Evolutionary conservation across 1,139 yeast species (phyloP), one percentile per base, ranked within the genome.

Genomic region (Sugiyamaella paludigena): DNA sequence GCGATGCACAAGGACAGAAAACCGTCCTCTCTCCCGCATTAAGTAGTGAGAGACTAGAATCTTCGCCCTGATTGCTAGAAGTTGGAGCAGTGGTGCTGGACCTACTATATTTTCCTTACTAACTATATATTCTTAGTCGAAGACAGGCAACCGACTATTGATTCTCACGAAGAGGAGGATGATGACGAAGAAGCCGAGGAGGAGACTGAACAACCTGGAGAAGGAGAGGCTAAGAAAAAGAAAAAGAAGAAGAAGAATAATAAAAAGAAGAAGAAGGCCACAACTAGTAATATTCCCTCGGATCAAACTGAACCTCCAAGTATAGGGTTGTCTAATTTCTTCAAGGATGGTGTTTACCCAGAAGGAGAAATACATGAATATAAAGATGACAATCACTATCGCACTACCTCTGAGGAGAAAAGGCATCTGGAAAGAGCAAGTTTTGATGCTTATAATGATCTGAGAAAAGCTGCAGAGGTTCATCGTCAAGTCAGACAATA

Each of bases 381-480:
- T 81, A 58, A 55, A 38, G 95, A 87, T 56, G 79, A 80, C 45
- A 88, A 87, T 63, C 72, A 82, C 48, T 80, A 79, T 63, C 80
- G 98, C 56, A 79, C 87, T 15, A 89, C 97, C 0, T 82, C 82
- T 54, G 97, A 88, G 64, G 98, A 92, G 65, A 79, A 82, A 66
- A 76, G 97, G 57, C 83, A 87, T 58, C 69, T 83, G 60, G 95
- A 86, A 59, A 77, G 89, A 54, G 87, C 45, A n/a, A 42, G 37
- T 24, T 49, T 41, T 33, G 48, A 44, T 35, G 49, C 47, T 13
- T 87, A 95, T 86, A 85, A 89, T 58, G 97, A 91, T 57, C 83
- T 89, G 70, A 81, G 99, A 61, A 88, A 89, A 65, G 98, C 91
- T 40, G 96, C 98, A 0, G 99, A 92, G 68, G 85, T 89, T 48